These are phyloP conservation scores for Solanum chiquidenum DNA, from an alignment of 257 asterid genomes.

Conservation along the genomic window DNA sequence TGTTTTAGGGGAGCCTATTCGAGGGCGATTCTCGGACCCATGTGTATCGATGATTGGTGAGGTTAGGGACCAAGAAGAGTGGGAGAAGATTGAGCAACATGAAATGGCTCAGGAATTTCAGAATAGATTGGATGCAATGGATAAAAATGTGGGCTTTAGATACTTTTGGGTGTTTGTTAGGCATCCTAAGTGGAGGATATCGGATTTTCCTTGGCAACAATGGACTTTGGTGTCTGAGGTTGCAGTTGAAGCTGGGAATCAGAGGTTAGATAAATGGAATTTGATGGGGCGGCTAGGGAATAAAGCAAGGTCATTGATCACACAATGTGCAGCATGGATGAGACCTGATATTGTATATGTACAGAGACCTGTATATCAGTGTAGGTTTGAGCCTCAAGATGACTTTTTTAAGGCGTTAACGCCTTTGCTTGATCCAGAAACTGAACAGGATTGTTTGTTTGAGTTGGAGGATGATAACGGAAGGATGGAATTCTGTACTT, in stretches of 20 bases:
- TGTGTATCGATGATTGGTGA: constrained; percentile 73
- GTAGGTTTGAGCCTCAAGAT: constrained; percentile 85
- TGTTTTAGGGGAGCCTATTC: constrained; percentile 84
- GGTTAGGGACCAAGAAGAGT: constrained; percentile 78
- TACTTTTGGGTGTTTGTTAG: constrained; percentile 90
- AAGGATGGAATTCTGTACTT: constrained; percentile 60
- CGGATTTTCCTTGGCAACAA: constrained; percentile 87
- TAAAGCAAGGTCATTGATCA: constrained; percentile 48
- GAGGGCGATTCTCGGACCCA: constrained; percentile 67
- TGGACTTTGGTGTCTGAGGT: constrained; percentile 93
- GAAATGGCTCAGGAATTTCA: constrained; percentile 74
- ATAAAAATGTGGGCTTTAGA: constrained; percentile 32
- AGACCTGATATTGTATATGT: constrained; percentile 90
- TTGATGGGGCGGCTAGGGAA: constrained; percentile 95
- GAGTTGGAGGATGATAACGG: constrained; percentile 73
- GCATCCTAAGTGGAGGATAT: constrained; percentile 85
- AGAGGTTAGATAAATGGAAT: constrained; percentile 91
- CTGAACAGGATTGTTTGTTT: constrained; percentile 56
- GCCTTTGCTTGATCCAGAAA: constrained; percentile 77
- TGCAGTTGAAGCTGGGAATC: constrained; percentile 67
- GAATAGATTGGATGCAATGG: constrained; percentile 50
- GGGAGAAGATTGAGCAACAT: constrained; percentile 89
- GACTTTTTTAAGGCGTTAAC: constrained; percentile 49
- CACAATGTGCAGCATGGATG: constrained; percentile 96
- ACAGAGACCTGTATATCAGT: constrained; percentile 80